A percentile compares a stretch with the other conserved stretches of the same genome.
phyloP scores from a whole-genome alignment of 2,329 filamentous ascomycete genomes.

The Aspergillus spinulosporus region DNA sequence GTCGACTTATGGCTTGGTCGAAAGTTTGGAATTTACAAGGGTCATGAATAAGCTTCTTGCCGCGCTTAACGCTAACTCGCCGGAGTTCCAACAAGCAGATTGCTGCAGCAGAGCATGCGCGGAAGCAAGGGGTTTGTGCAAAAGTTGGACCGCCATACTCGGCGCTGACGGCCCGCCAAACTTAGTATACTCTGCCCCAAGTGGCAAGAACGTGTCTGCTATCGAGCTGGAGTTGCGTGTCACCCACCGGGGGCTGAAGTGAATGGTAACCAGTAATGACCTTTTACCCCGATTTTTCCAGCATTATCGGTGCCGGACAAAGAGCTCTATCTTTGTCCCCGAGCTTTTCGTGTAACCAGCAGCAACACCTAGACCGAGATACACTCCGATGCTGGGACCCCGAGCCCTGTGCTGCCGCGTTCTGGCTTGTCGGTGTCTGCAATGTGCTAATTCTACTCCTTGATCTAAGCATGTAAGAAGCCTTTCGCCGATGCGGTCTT shows the following conservation, averaged over 20 bases:
- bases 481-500: too few relatives aligned
- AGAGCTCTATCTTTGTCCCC: neutral
- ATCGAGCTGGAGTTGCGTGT: too few relatives aligned
- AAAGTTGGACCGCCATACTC: too few relatives aligned
- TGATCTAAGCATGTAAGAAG: too few relatives aligned
- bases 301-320: too few relatives aligned
- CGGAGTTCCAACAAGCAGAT: neutral
- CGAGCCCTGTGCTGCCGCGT: neutral
- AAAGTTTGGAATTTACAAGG: conserved; percentile 40
- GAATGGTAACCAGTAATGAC: too few relatives aligned
- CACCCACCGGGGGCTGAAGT: too few relatives aligned
- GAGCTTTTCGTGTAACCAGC: neutral
- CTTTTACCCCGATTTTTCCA: too few relatives aligned
- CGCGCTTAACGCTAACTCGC: neutral
- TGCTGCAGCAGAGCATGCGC: neutral
- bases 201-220: too few relatives aligned
- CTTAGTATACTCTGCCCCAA: too few relatives aligned
- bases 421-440: neutral
- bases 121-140: neutral
- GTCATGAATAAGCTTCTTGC: neutral
- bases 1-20: conserved; percentile 30
- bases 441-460: too few relatives aligned
- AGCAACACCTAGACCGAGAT: neutral
- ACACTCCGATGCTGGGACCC: neutral
- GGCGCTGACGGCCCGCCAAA: too few relatives aligned